phyloP scores from a whole-genome alignment of 441 rosid genomes.

The Brassica balearica region DNA sequence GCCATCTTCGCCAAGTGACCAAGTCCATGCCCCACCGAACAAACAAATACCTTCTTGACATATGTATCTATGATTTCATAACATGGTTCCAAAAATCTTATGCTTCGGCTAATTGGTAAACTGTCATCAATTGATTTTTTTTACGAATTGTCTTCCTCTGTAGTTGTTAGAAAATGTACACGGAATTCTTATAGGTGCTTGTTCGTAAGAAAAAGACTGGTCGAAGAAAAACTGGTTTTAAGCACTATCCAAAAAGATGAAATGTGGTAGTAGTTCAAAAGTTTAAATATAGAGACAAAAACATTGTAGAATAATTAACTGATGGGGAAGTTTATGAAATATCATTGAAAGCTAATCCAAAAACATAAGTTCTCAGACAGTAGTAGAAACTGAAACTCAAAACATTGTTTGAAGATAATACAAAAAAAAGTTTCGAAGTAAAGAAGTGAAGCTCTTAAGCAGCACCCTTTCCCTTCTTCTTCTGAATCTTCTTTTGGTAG shows the following conservation, averaged over 20 bases:
- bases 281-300: constrained; percentile 6
- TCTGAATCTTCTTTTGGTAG: constrained; percentile 67
- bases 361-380: constrained; percentile 31
- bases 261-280: too few relatives aligned
- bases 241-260: background rate
- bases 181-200: background rate
- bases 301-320: constrained; percentile 21
- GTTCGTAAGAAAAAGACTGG: background rate
- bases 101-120: background rate
- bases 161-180: background rate
- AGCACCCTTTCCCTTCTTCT: constrained; percentile 77
- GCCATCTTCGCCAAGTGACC: constrained; percentile 74
- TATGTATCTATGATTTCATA: background rate
- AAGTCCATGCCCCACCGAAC: constrained; percentile 85
- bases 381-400: constrained; percentile 30
- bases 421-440: background rate
- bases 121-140: background rate
- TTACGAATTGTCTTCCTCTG: background rate
- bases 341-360: constrained; percentile 30
- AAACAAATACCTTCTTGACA: constrained; percentile 65
- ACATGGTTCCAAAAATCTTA: background rate
- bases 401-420: constrained; percentile 30
- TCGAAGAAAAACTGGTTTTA: background rate
- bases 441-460: constrained; percentile 31
- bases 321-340: constrained; percentile 19